Conservation (phyloP, 805 yeast genomes). For the Ogataea philodendri region DNA sequence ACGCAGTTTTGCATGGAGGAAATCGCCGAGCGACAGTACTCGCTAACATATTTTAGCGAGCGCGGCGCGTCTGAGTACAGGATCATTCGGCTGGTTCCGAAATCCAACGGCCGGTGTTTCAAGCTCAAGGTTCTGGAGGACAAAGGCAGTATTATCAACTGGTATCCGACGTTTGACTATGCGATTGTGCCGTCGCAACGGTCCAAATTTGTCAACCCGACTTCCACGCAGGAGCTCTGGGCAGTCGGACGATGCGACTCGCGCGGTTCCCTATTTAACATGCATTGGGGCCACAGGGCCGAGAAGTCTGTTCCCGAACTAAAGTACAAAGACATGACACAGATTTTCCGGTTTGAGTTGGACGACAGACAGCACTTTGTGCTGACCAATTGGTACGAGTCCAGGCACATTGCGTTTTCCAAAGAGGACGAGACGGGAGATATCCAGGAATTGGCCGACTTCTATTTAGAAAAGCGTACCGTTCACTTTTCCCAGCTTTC, state of each 20-base stretch:
- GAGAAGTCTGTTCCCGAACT: slow-evolving; percentile 18
- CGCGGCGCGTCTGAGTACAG: slow-evolving; percentile 28
- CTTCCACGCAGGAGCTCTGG: slow-evolving; percentile 32
- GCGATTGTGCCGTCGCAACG: slow-evolving; percentile 18
- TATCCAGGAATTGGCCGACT: slow-evolving; percentile 14
- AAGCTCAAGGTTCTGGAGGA: slow-evolving; percentile 23
- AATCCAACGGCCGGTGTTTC: slow-evolving; percentile 15
- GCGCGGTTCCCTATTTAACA: slow-evolving; percentile 26
- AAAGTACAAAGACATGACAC: slow-evolving; percentile 15
- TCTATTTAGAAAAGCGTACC: slow-evolving; percentile 15
- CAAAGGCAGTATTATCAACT: slow-evolving; percentile 18
- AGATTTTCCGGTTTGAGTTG: slow-evolving; percentile 15
- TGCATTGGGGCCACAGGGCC: slow-evolving; percentile 27
- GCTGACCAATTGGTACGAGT: slow-evolving; percentile 15
- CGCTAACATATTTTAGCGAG: slow-evolving; percentile 26
- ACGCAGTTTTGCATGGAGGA: slow-evolving; percentile 28
- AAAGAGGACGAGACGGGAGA: slow-evolving; percentile 12
- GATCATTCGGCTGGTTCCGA: slow-evolving; percentile 16
- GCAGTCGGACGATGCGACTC: slow-evolving; percentile 27
- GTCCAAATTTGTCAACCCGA: slow-evolving; percentile 19
- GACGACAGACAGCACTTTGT: slow-evolving; percentile 12
- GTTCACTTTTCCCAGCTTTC: slow-evolving; percentile 13
- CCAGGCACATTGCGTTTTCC: slow-evolving; percentile 14
- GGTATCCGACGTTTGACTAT: slow-evolving; percentile 32
- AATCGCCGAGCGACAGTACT: slow-evolving; percentile 13